phyloP scores from a whole-genome alignment of 257 asterid genomes.

The Verbena officinalis region DNA sequence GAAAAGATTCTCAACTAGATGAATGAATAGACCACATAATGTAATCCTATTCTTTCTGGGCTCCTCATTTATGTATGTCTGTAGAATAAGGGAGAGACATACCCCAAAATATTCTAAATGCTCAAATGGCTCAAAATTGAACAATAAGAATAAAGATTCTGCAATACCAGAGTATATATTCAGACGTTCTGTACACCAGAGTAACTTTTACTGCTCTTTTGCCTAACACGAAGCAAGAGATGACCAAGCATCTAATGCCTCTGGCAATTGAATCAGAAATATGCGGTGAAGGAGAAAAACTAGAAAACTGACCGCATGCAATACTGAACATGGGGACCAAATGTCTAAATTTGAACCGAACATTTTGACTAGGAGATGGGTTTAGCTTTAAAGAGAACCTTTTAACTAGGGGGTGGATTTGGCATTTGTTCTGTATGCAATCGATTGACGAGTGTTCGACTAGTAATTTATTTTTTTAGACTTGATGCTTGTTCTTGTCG shows the following conservation, averaged over 20 bases:
- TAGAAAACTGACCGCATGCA: background rate
- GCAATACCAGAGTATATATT: background rate
- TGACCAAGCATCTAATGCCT: slow-evolving; percentile 5
- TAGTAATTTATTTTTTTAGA: background rate
- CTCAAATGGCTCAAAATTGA: background rate
- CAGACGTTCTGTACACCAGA: background rate
- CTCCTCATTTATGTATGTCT: background rate
- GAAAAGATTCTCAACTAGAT: slow-evolving; percentile 11
- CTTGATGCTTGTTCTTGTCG: slow-evolving; percentile 5
- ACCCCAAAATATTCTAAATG: background rate
- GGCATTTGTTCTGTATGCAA: slow-evolving; percentile 2
- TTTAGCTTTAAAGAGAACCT: background rate
- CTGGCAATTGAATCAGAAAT: slow-evolving; percentile 6
- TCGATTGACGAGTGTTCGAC: slow-evolving; percentile 5
- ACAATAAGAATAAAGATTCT: background rate
- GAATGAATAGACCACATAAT: background rate
- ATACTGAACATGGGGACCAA: slow-evolving; percentile 12
- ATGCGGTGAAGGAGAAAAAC: slow-evolving; percentile 9
- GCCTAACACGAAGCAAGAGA: background rate
- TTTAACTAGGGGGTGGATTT: slow-evolving; percentile 11
- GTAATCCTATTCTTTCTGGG: background rate
- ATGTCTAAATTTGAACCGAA: background rate
- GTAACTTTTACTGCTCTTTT: background rate
- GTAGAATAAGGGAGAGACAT: background rate
- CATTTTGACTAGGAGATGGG: slow-evolving; percentile 8